Evolutionary conservation across 768 basidiomycete genomes (phyloP), one percentile per base, ranked within the genome.

Genomic region (Gloeopeniophorella convolvens): DNA sequence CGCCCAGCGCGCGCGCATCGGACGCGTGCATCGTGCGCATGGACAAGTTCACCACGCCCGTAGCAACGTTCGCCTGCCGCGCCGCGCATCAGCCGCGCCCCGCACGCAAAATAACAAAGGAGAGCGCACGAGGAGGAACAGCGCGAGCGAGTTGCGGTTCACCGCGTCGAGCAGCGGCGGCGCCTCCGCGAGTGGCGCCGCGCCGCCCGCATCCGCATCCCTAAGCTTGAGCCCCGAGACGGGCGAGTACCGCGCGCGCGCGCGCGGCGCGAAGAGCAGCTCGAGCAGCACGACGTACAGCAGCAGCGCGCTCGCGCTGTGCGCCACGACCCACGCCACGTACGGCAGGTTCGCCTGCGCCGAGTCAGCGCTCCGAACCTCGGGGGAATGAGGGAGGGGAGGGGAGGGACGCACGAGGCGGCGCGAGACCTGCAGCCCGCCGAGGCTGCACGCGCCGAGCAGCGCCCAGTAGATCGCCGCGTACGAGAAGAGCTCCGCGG

Each of bases 271-370:
- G 65, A 90, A 85, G 34, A 67, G 59, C 47, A 86, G 73, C 58
- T 97, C 89, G 35, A 96, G 68, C 20, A 82, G 54, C 34, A 93
- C 72, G 68, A 96, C 95, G 11, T 78, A 80, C 5, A 92, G 73
- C 13, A 97, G 69, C 70, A 92, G 92, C 3, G 82, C n/a, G n/a
- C n/a, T 76, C 0, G 84, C 83, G 63, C 97, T 98, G 79, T 80
- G 95, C 9, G 89, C 92, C 1, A 80, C 77, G 7, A 87, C 77
- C 92, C 94, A 97, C 15, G 92, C 66, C 30, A 93, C 80, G 66
- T 99, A 98, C 4, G 87, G 76, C 26, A 91, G 59, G 61, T 98
- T 97, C 37, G 84, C 89, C 93, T 94, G 58, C 15, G 35, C 13
- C 4, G 24, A 9, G 23, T 20, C n/a, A 27, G 21, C 40, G 36